Percentiles rank a stretch among this genome's conserved stretches.
These are phyloP conservation scores for Botryotinia calthae DNA, from an alignment of 2,329 filamentous ascomycete genomes.

Conservation along the genomic window DNA sequence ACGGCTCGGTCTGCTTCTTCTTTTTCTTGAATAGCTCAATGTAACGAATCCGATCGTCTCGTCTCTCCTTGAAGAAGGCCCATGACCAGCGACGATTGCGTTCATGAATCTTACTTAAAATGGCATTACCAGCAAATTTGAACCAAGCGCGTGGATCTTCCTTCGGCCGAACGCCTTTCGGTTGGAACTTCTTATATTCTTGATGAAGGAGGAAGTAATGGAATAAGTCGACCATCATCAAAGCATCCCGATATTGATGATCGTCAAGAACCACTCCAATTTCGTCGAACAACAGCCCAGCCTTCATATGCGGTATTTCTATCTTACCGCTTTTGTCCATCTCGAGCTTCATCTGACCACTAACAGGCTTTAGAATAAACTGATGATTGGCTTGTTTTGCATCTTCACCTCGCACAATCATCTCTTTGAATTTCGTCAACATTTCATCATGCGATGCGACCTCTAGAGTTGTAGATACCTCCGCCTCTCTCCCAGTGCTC, in stretches of 20 bases:
- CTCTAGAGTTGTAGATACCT: conserved; percentile 56
- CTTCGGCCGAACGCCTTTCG: conserved; percentile 75
- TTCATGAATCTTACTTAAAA: conserved; percentile 92
- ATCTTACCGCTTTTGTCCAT: conserved; percentile 87
- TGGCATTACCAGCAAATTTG: conserved; percentile 82
- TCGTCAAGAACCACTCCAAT: conserved; percentile 97
- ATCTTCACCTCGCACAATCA: conserved; percentile 73
- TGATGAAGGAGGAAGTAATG: conserved; percentile 98
- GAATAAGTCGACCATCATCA: conserved; percentile 98
- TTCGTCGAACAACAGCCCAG: conserved; percentile 89
- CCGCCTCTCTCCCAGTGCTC: conserved; percentile 73
- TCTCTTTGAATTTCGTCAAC: conserved; percentile 70
- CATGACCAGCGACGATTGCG: conserved; percentile 91
- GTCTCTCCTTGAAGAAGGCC: conserved; percentile 89
- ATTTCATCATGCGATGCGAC: conserved; percentile 71
- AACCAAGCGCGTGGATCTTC: conserved; percentile 93
- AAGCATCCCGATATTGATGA: conserved; percentile 90
- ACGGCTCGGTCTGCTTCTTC: conserved; percentile 63
- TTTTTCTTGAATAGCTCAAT: conserved; percentile 96
- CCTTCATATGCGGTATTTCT: conserved; percentile 82
- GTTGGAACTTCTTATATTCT: conserved; percentile 91
- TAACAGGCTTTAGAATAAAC: conserved; percentile 94
- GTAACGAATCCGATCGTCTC: conserved; percentile 84
- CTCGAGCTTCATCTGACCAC: conserved; percentile 89
- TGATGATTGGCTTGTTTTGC: conserved; percentile 62